Base-by-base conservation (phyloP, 495 filamentous ascomycete species). In the Astrothelium macrocarpum region DNA sequence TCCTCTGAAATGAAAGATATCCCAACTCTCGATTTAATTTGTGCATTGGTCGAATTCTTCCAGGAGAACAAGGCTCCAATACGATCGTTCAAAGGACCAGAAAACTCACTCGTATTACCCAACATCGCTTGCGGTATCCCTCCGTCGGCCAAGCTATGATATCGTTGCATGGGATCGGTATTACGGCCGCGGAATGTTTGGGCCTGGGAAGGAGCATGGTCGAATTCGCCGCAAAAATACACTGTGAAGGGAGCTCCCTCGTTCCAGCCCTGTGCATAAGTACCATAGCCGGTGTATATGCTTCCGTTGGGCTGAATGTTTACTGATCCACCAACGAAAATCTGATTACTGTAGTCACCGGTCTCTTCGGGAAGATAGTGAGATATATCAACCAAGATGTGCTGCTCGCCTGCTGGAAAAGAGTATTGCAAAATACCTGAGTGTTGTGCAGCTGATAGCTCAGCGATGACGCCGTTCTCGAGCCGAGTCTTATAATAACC, bases 191-290 rank as follows among this genome's bases (percentile, higher is more conserved):
- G 65, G 59, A 75, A 74, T 1, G 72, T 63, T 23, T 64, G 60
- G 20, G 72, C 68, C 12, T 66, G 53, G 31, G 69, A 61, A 0
- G 72, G 71, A 14, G 66, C 23, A 12, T 42, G 28, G n/a, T 75
- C 72, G 42, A 74, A 75, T 46, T 74, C 67, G 12, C 69, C 73
- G 59, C 72, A 75, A 18, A 75, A 71, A 59, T 72, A 75, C 2
- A 71, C 64, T 9, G 71, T 74, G 20, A 70, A 67, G 9, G 70
- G 67, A 0, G 71, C 45, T 29, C 71, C 62, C n/a, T 59, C 49
- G 42, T 63, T 68, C 65, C 67, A 75, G 2, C 73, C 73, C 28
- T 65, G 67, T 7, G 63, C 69, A 20, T 70, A 67, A 16, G 26
- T 63, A 2, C 67, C 70, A 26, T 68, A 68, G 3, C 73, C 73